Evolutionary conservation across 345 rosid genomes (phyloP).

Genomic region (Heritiera fomes): DNA sequence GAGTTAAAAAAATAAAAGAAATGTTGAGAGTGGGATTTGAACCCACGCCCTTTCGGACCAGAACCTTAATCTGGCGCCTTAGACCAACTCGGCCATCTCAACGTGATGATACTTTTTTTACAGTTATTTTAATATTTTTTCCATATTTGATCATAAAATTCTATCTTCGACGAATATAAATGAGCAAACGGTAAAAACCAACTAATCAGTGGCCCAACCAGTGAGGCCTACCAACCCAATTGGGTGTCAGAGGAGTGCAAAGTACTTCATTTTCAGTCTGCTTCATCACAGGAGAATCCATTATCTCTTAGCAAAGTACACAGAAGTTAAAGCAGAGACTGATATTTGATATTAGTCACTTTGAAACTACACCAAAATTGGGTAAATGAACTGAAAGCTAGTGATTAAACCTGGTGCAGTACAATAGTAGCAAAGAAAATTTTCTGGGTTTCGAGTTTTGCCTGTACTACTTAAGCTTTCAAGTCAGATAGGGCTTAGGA

Average conservation of each 20-base stretch:
- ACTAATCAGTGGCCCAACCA: neutral
- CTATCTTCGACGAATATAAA: neutral
- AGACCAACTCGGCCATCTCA: constrained; percentile 72
- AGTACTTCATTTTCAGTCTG: neutral
- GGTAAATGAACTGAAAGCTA: neutral
- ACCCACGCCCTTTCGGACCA: constrained; percentile 85
- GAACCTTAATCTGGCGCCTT: constrained; percentile 85
- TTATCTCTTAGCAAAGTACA: neutral
- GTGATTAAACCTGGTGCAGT: too few relatives aligned
- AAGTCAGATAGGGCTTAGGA: too few relatives aligned
- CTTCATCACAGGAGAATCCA: neutral
- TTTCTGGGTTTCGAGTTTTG: neutral
- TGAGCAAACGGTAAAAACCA: neutral
- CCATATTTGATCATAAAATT: neutral
- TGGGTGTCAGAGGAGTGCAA: neutral
- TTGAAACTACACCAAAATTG: neutral
- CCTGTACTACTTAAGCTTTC: too few relatives aligned
- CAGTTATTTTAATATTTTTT: too few relatives aligned
- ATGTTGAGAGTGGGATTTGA: constrained; percentile 74
- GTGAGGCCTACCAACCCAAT: neutral
- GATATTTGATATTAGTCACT: neutral
- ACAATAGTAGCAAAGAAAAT: too few relatives aligned
- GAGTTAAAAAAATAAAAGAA: neutral
- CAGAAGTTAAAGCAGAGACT: neutral
- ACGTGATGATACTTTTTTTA: too few relatives aligned